phyloP scores from a whole-genome alignment of 192 early-diverging fungal genomes.

The Dimargaris cristalligena region DNA sequence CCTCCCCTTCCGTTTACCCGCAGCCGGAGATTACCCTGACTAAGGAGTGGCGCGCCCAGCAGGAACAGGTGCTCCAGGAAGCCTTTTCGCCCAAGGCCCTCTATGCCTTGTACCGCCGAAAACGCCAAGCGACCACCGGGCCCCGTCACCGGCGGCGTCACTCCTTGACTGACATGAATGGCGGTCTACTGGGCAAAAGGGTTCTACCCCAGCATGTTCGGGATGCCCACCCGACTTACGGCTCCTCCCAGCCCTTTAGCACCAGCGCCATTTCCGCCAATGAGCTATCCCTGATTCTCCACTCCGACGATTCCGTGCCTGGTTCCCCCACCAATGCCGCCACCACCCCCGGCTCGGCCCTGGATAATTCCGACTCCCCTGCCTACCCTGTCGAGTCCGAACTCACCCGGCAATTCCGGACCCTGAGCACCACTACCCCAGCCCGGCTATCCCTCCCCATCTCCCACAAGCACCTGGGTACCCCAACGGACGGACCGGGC shows the following conservation, averaged over 20 bases:
- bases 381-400: too few relatives aligned
- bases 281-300: background rate
- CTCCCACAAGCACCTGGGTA: too few relatives aligned
- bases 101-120: slow-evolving; percentile 50
- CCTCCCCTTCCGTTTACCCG: background rate
- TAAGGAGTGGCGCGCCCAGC: slow-evolving; percentile 51
- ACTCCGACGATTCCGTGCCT: background rate
- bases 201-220: slow-evolving; percentile 8
- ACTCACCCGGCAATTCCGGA: too few relatives aligned
- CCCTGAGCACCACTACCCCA: too few relatives aligned
- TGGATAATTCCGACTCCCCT: too few relatives aligned
- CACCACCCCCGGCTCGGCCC: too few relatives aligned
- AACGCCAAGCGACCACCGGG: slow-evolving; percentile 22
- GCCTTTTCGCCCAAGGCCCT: slow-evolving; percentile 77
- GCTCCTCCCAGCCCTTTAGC: slow-evolving; percentile 2
- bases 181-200: slow-evolving; percentile 13
- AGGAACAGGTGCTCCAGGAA: slow-evolving; percentile 79
- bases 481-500: too few relatives aligned
- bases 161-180: slow-evolving; percentile 31
- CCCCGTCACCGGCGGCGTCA: slow-evolving; percentile 26
- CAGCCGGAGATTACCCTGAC: slow-evolving; percentile 22
- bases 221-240: background rate
- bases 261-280: slow-evolving; percentile 4
- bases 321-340: background rate
- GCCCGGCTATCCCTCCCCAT: too few relatives aligned